Conservation (phyloP, 495 filamentous ascomycete species). For the Xylaria curta region DNA sequence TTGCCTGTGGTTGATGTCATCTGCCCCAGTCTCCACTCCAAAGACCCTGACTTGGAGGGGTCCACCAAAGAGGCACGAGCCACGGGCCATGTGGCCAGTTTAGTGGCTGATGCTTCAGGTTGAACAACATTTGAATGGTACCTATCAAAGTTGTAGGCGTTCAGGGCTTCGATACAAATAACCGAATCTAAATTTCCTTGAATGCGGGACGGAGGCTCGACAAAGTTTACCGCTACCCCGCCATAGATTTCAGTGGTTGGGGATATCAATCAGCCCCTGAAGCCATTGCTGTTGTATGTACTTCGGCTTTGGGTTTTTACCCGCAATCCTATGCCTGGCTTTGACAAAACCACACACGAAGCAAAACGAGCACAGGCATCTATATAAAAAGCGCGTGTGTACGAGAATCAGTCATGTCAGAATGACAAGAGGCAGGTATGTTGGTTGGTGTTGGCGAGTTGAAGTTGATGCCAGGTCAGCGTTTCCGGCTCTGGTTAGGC, state of each 20-base stretch:
- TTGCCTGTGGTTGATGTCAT: constrained; percentile 24
- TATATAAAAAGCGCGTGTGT: background rate
- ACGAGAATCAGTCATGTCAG: background rate
- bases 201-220: background rate
- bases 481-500: constrained; percentile 10
- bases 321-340: background rate
- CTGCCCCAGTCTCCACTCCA: background rate
- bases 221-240: background rate
- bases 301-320: too few relatives aligned
- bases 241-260: background rate
- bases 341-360: background rate
- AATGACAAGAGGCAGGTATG: background rate
- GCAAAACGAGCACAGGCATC: background rate
- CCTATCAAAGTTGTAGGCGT: too few relatives aligned
- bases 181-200: background rate
- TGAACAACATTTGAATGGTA: too few relatives aligned
- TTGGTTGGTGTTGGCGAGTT: background rate
- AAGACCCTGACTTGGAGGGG: background rate
- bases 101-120: constrained; percentile 10
- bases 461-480: constrained; percentile 7
- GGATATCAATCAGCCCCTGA: background rate
- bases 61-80: constrained; percentile 10
- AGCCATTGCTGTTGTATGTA: too few relatives aligned
- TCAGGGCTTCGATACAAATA: background rate
- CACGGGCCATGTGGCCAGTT: constrained; percentile 15